Conservation (phyloP, 83 land plant species). For the Thuja plicata region DNA sequence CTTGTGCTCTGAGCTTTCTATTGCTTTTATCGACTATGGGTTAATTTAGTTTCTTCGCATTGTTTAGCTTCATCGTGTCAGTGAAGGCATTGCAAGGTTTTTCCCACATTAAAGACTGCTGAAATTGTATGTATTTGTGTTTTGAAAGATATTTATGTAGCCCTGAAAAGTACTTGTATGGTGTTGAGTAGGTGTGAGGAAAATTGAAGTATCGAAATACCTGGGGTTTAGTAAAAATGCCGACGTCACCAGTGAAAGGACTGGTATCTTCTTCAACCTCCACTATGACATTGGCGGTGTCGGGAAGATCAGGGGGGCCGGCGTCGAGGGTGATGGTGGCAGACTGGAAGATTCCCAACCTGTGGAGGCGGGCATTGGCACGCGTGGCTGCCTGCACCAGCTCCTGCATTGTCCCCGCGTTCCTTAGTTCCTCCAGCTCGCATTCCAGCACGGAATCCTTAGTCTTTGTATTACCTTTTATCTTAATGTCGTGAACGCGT, state of each 20-base stretch:
- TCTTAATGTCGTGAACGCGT: slow-evolving; percentile 78
- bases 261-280: slow-evolving; percentile 64
- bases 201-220: slow-evolving; percentile 23
- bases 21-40: background rate
- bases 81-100: background rate
- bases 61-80: background rate
- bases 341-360: slow-evolving; percentile 73
- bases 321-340: slow-evolving; percentile 76
- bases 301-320: slow-evolving; percentile 95
- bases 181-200: background rate
- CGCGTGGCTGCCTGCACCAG: slow-evolving; percentile 62
- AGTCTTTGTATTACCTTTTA: slow-evolving; percentile 82
- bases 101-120: background rate
- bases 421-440: slow-evolving; percentile 43
- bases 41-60: background rate
- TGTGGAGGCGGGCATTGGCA: slow-evolving; percentile 50
- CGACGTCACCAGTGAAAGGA: slow-evolving; percentile 71
- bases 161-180: too few species aligned
- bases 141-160: too few species aligned
- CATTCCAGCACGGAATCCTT: slow-evolving; percentile 82
- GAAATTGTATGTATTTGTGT: background rate
- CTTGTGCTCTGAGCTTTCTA: background rate
- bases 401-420: slow-evolving; percentile 72
- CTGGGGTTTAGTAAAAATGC: slow-evolving; percentile 84
- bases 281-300: slow-evolving; percentile 84